Evolutionary conservation across 306 rosid genomes (phyloP).

Genomic region (Herpetospermum pedunculosum): DNA sequence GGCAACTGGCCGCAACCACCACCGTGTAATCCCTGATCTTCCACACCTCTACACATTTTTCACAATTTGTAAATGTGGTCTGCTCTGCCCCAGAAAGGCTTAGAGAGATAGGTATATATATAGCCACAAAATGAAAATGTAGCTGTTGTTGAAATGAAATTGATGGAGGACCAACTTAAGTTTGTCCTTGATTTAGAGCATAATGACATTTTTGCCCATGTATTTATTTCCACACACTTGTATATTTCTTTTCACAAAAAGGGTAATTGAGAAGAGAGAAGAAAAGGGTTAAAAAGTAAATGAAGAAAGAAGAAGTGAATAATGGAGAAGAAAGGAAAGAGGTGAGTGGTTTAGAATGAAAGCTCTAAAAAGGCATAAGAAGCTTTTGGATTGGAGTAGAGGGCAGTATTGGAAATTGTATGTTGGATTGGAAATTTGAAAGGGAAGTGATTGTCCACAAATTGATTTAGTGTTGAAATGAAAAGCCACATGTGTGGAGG

Average conservation of each 20-base stretch:
- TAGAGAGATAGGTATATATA: slow-evolving; percentile 10
- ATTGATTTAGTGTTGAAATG: background rate
- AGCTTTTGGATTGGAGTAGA: background rate
- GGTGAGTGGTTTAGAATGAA: slow-evolving; percentile 2
- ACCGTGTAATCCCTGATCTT: slow-evolving; percentile 17
- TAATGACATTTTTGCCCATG: slow-evolving; percentile 23
- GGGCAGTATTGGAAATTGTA: background rate
- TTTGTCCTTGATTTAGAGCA: slow-evolving; percentile 22
- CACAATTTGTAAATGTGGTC: slow-evolving; percentile 2
- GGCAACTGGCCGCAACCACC: slow-evolving; percentile 12
- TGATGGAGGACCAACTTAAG: slow-evolving; percentile 17
- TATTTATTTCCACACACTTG: background rate
- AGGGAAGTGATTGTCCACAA: background rate
- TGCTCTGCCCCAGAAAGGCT: background rate
- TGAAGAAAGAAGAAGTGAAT: background rate
- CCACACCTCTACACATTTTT: slow-evolving; percentile 58
- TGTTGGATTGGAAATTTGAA: background rate
- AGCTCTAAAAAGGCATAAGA: background rate
- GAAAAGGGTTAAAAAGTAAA: background rate
- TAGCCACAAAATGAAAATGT: background rate
- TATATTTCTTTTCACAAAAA: background rate
- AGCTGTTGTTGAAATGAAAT: background rate
- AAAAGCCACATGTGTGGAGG: slow-evolving; percentile 4
- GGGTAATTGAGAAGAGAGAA: background rate
- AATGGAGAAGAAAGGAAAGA: background rate